Conservation (phyloP, 495 filamentous ascomycete species). For the Gamarada debralockiae region DNA sequence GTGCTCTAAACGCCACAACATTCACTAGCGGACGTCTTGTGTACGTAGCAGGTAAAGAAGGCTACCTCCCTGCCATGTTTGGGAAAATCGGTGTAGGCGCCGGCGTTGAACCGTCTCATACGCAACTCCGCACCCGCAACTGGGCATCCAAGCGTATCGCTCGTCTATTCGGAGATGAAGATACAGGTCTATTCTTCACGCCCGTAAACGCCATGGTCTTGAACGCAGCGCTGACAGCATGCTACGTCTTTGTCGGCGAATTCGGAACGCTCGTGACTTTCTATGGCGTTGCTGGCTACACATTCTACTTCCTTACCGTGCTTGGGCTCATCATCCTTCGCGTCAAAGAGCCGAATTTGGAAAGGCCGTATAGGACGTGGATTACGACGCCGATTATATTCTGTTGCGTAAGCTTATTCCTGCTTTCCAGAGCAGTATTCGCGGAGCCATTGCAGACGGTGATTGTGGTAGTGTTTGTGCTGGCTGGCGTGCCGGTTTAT, state of each 20-base stretch:
- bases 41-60: constrained; percentile 93
- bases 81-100: constrained; percentile 74
- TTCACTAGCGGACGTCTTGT: constrained; percentile 91
- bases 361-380: constrained; percentile 92
- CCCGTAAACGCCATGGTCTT: constrained; percentile 86
- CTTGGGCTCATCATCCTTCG: constrained; percentile 87
- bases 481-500: constrained; percentile 80
- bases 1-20: constrained; percentile 88
- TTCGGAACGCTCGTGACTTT: constrained; percentile 92
- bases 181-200: constrained; percentile 70
- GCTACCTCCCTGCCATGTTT: constrained; percentile 82
- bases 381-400: constrained; percentile 96
- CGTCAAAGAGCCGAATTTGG: constrained; percentile 81
- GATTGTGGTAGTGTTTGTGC: constrained; percentile 78
- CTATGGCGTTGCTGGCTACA: constrained; percentile 94
- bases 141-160: constrained; percentile 55
- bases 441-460: constrained; percentile 86
- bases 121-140: constrained; percentile 50
- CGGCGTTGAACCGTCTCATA: constrained; percentile 26
- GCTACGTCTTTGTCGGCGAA: constrained; percentile 82
- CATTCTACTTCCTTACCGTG: constrained; percentile 94
- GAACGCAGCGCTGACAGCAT: constrained; percentile 65
- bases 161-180: constrained; percentile 54
- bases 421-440: constrained; percentile 83
- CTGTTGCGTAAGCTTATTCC: constrained; percentile 93